Conservation (phyloP, 495 filamentous ascomycete genomes). For the Trichodelitschia bisporula region DNA sequence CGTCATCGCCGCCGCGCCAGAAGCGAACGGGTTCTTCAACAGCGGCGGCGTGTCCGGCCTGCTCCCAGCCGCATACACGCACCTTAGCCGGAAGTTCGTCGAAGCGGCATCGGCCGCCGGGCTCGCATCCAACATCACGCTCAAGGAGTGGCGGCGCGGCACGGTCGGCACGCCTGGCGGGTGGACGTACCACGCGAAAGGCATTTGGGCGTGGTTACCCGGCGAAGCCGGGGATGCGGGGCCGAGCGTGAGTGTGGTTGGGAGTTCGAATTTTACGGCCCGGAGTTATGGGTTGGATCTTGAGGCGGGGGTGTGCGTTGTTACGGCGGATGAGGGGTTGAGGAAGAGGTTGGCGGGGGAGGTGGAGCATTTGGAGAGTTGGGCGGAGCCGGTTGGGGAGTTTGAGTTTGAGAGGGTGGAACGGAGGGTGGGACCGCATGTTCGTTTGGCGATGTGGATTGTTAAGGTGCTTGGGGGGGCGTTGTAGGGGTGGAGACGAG, state of each 20-base stretch:
- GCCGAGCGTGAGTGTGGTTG: constrained; percentile 62
- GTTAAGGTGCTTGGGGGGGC: constrained; percentile 19
- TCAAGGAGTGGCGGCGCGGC: constrained; percentile 77
- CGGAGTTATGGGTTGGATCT: constrained; percentile 78
- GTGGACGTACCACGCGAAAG: constrained; percentile 98
- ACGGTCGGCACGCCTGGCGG: constrained; percentile 54
- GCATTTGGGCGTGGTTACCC: constrained; percentile 64
- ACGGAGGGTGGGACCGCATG: constrained; percentile 60
- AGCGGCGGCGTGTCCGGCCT: constrained; percentile 73
- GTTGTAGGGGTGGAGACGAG: constrained; percentile 12
- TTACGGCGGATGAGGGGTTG: constrained; percentile 52
- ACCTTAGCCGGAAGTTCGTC: constrained; percentile 64
- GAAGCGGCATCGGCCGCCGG: constrained; percentile 35
- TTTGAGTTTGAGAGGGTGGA: constrained; percentile 61
- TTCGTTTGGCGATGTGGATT: constrained; percentile 79
- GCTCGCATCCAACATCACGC: constrained; percentile 31
- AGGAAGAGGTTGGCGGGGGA: constrained; percentile 53
- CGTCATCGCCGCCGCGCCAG: constrained; percentile 79
- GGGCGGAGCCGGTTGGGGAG: constrained; percentile 35
- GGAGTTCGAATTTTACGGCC: constrained; percentile 90
- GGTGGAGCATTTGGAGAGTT: constrained; percentile 48
- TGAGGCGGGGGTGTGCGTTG: constrained; percentile 62
- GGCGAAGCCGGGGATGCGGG: constrained; percentile 13
- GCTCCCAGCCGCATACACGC: constrained; percentile 75
- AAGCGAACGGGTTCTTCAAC: constrained; percentile 88